Conservation (phyloP, 192 early-diverging fungal species). For the Borealophlyctis nickersoniae region DNA sequence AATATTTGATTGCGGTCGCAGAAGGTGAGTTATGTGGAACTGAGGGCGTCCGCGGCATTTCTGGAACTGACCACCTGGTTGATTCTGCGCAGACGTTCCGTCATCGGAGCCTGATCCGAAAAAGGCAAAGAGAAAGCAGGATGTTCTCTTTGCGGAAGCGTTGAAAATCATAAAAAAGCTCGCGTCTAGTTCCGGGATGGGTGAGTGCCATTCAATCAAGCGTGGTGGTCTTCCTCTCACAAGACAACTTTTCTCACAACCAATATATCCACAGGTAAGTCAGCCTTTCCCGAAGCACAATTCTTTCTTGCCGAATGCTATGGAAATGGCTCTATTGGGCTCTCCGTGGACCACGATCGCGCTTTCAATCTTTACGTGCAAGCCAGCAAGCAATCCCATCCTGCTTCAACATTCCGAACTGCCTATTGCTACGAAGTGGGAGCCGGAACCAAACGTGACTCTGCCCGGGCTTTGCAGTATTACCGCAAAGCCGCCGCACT, state of each 20-base stretch:
- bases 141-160: constrained; percentile 72
- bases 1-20: constrained; percentile 78
- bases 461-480: constrained; percentile 77
- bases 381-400: constrained; percentile 89
- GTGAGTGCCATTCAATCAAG: constrained; percentile 20
- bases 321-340: constrained; percentile 77
- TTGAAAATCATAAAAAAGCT: constrained; percentile 85
- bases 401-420: constrained; percentile 87
- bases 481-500: constrained; percentile 89
- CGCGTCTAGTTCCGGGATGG: constrained; percentile 39
- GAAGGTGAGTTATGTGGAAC: constrained; percentile 43
- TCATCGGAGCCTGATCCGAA: constrained; percentile 51
- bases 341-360: constrained; percentile 77
- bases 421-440: constrained; percentile 96
- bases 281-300: constrained; percentile 81
- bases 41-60: background rate
- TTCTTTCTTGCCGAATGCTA: constrained; percentile 91
- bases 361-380: constrained; percentile 90
- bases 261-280: constrained; percentile 44
- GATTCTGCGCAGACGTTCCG: constrained; percentile 14
- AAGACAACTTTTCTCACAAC: constrained; percentile 2
- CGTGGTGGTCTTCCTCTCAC: background rate
- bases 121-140: constrained; percentile 66
- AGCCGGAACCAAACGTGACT: constrained; percentile 86
- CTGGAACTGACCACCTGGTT: constrained; percentile 13